phyloP scores from a whole-genome alignment of 176 grass and related monocot species.

The Zoysia japonica region DNA sequence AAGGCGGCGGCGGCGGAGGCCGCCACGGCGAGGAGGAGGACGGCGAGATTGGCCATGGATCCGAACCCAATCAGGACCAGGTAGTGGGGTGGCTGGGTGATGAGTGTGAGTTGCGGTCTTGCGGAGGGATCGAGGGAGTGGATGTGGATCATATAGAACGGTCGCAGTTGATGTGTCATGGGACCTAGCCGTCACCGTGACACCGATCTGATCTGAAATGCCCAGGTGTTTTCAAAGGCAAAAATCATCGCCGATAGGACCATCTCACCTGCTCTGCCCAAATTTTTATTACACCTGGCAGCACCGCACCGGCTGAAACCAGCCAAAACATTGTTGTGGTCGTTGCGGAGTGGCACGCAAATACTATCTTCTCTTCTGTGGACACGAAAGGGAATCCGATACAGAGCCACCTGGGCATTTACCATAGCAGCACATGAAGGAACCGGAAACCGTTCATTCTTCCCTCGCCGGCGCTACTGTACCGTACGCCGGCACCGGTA shows the following conservation, averaged over 20 bases:
- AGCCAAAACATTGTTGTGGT: not conserved
- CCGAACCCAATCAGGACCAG: not conserved
- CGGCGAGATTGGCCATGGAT: conserved; percentile 46
- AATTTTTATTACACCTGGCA: not conserved
- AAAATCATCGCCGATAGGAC: conserved; percentile 2
- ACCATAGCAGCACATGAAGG: not conserved
- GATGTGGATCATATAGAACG: conserved; percentile 27
- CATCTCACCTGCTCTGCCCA: conserved; percentile 9
- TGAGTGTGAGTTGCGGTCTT: not conserved
- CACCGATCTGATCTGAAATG: conserved; percentile 25
- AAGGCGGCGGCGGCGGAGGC: conserved; percentile 3
- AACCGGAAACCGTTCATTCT: not conserved
- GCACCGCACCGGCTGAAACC: not conserved
- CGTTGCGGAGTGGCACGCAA: not conserved
- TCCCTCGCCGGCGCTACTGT: not conserved
- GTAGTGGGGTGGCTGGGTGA: not conserved
- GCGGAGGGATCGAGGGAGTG: not conserved
- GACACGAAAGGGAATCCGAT: not conserved
- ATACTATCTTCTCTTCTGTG: not conserved
- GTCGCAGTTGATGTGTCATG: conserved; percentile 11
- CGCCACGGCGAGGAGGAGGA: conserved; percentile 28
- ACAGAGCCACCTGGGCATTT: no score
- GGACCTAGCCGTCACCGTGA: conserved; percentile 6
- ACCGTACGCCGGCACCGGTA: no score
- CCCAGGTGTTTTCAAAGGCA: conserved; percentile 19